A percentile compares a stretch with the other conserved stretches of the same genome.
These are phyloP conservation scores for Fusarium mexicanum DNA, from an alignment of 2,329 filamentous ascomycete genomes.

Conservation along the genomic window DNA sequence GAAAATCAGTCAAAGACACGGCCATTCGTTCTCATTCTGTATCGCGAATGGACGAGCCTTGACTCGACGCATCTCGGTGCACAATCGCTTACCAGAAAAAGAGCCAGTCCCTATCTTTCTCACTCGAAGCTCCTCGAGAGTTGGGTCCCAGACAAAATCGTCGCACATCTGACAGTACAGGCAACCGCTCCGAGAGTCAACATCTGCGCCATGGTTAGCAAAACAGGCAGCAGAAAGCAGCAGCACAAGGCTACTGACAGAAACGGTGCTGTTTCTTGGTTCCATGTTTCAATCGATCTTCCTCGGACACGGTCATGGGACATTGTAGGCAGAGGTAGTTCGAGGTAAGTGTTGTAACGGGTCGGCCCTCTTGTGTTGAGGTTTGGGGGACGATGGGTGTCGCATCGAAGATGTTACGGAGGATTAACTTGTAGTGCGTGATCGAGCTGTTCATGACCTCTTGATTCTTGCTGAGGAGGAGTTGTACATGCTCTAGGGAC, in stretches of 20 bases:
- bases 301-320: constrained; percentile 71
- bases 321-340: constrained; percentile 81
- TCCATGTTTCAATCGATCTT: constrained; percentile 73
- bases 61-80: background rate
- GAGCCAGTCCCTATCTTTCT: constrained; percentile 74
- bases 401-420: constrained; percentile 76
- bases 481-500: constrained; percentile 74
- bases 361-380: constrained; percentile 65
- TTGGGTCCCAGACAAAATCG: constrained; percentile 85
- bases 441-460: constrained; percentile 75
- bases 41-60: background rate
- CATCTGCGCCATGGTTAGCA: constrained; percentile 62
- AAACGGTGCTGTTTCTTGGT: constrained; percentile 77
- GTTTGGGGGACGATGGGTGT: constrained; percentile 73
- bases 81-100: constrained; percentile 64
- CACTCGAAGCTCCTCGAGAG: constrained; percentile 77
- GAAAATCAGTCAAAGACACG: background rate
- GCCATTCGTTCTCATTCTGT: background rate
- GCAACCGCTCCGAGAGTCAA: constrained; percentile 79
- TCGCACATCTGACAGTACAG: constrained; percentile 85
- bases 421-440: constrained; percentile 75
- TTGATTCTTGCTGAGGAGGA: constrained; percentile 68
- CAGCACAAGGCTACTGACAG: constrained; percentile 60
- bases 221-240: background rate
- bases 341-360: constrained; percentile 70